Conservation (phyloP, 805 yeast genomes). For the Candida endomychidarum region DNA sequence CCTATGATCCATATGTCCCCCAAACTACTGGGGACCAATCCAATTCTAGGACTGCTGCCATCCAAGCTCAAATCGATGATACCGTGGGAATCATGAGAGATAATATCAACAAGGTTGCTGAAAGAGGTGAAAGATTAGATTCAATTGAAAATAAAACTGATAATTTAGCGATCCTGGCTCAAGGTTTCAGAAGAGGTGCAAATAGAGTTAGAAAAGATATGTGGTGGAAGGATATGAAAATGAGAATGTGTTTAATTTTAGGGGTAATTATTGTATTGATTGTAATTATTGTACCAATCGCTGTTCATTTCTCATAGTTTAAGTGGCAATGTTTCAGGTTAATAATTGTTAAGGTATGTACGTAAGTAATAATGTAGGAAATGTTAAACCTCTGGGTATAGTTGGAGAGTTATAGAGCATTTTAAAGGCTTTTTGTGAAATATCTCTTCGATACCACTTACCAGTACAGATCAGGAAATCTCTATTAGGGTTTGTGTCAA, state of each 20-base stretch:
- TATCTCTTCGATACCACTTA: too few species aligned
- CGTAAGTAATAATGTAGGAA: slow-evolving; percentile 4
- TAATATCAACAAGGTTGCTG: slow-evolving; percentile 92
- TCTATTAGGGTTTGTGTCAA: too few species aligned
- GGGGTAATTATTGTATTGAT: slow-evolving; percentile 75
- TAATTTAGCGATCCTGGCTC: slow-evolving; percentile 87
- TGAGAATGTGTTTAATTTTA: slow-evolving; percentile 85
- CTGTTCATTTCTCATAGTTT: slow-evolving; percentile 62
- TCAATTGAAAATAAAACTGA: slow-evolving; percentile 92
- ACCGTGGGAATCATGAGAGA: slow-evolving; percentile 98
- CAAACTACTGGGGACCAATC: slow-evolving; percentile 52
- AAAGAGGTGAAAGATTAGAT: slow-evolving; percentile 90
- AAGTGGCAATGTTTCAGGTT: too few species aligned
- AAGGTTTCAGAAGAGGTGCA: slow-evolving; percentile 94
- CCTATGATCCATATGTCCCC: slow-evolving; percentile 85
- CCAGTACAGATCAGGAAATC: too few species aligned
- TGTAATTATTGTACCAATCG: slow-evolving; percentile 91
- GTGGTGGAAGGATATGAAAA: slow-evolving; percentile 99
- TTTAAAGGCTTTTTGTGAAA: too few species aligned
- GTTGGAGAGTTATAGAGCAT: too few species aligned
- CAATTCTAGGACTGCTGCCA: slow-evolving; percentile 69
- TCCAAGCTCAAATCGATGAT: slow-evolving; percentile 89
- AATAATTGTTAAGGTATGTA: slow-evolving; percentile 2
- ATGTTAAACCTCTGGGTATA: slow-evolving; percentile 1
- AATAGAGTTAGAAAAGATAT: slow-evolving; percentile 95